Evolutionary conservation across 73 alveolate genomes (phyloP).

Genomic region (Vitrella brassicaformis): DNA sequence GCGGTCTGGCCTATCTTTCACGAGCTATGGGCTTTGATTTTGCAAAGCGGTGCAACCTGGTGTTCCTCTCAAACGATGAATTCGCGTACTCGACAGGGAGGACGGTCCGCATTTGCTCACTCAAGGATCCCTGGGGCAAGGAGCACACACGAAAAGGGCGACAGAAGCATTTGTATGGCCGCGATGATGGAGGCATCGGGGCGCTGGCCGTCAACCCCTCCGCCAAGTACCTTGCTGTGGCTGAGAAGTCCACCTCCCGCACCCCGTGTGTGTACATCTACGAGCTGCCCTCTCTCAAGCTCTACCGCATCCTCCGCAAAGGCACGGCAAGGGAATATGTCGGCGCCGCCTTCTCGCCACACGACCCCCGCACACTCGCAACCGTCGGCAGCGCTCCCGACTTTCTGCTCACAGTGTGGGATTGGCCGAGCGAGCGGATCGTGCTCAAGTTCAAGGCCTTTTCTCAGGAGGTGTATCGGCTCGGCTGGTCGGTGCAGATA

Average conservation of each 20-base stretch:
- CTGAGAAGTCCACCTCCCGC: conserved; percentile 5
- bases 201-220: conserved; percentile 18
- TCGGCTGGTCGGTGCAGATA: conserved; percentile 15
- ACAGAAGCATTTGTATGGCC: conserved; percentile 8
- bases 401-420: conserved; percentile 94
- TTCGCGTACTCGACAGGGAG: not conserved
- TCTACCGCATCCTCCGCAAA: conserved; percentile 85
- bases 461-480: conserved; percentile 73
- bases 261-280: conserved; percentile 38
- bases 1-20: not conserved
- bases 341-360: conserved; percentile 69
- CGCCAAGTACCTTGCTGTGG: conserved; percentile 19
- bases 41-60: not conserved
- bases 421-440: conserved; percentile 85
- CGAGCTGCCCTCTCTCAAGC: conserved; percentile 62
- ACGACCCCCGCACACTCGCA: not conserved
- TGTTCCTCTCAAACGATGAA: not conserved
- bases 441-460: conserved; percentile 93
- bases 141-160: not conserved
- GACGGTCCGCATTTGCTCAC: not conserved
- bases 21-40: not conserved
- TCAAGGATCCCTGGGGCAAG: not conserved
- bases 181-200: conserved; percentile 27
- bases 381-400: conserved; percentile 86
- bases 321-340: conserved; percentile 91